Evolutionary conservation across 1,139 yeast species (phyloP).

Genomic region (Yamadazyma songkhlaensis): DNA sequence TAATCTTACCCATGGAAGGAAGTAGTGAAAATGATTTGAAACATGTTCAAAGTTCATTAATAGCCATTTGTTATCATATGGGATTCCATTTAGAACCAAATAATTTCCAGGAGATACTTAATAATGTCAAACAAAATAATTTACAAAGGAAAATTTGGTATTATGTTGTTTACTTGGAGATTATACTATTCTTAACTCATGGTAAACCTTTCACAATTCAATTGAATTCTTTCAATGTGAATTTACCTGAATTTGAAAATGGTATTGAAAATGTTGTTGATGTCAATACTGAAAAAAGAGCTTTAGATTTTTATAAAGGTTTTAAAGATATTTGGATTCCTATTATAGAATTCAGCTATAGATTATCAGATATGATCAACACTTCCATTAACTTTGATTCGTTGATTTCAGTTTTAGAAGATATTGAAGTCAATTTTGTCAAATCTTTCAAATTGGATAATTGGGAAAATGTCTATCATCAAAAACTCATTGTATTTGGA

Average conservation of each 20-base stretch:
- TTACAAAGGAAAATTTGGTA: conserved; percentile 55
- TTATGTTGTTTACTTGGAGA: conserved; percentile 28
- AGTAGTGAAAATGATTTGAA: conserved; percentile 3
- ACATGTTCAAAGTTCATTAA: neutral
- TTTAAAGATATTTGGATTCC: conserved; percentile 18
- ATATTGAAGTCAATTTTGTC: conserved; percentile 17
- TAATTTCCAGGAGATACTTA: conserved; percentile 6
- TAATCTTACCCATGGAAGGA: conserved; percentile 5
- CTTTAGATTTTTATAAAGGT: conserved; percentile 15
- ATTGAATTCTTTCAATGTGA: conserved; percentile 27
- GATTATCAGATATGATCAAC: conserved; percentile 18
- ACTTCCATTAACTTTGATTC: conserved; percentile 17
- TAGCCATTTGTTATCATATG: neutral
- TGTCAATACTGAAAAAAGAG: conserved; percentile 22
- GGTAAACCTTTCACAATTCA: conserved; percentile 32
- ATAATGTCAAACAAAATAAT: conserved; percentile 29
- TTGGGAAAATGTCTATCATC: neutral
- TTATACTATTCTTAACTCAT: conserved; percentile 26
- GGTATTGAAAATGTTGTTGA: conserved; percentile 31
- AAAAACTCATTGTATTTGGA: neutral
- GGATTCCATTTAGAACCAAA: conserved; percentile 7
- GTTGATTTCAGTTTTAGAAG: conserved; percentile 16
- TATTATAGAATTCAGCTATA: conserved; percentile 16
- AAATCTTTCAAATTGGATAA: conserved; percentile 2
- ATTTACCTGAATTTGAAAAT: conserved; percentile 24